Evolutionary conservation across 2,329 filamentous ascomycete species (phyloP), one percentile per base, ranked within the genome.

Genomic region (Seiridium unicorne): DNA sequence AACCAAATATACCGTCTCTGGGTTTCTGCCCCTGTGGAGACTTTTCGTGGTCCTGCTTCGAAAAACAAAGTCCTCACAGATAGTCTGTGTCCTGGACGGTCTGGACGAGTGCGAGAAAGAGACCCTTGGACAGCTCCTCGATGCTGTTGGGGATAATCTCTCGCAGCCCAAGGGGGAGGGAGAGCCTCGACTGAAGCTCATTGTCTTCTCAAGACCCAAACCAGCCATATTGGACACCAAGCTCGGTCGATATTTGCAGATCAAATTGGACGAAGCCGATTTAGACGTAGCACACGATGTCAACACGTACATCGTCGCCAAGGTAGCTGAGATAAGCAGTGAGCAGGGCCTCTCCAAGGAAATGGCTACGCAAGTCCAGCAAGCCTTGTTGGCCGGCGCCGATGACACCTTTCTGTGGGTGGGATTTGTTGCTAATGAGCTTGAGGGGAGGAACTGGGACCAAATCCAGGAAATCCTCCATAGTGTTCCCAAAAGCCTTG

Each of bases 1-100:
- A 55, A 64, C 61, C 5, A 65, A 66, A 58, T 66, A 65, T 49
- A 66, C 65, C 4, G 46, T 63, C 61, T 66, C 65, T 44, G 63
- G 60, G 35, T 65, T 66, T 62, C 44, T 57, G 32, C 55, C 59
- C 13, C 48, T 66, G 40, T 68, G 65, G 65, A 61, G 49, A 9
- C 34, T 65, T 44, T 66, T 65, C 47, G 10, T 58, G 47, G 51
- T 36, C 35, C 46, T 58, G 44, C 56, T 58, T 44, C 51, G 53
- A n/a, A 51, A 65, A 13, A 60, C 32, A 11, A 44, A 5, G 18
- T 58, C 57, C 55, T 54, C 38, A 18, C 49, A 61, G 47, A 55
- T 67, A 40, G 58, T 67, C 36, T 68, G 65, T 36, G 51, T 54
- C 9, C 51, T 54, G 32, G 51, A 54, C 32, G 51, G 51, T 54